Conservation (phyloP, 1,139 yeast genomes). For the Kluyveromyces sp. region DNA sequence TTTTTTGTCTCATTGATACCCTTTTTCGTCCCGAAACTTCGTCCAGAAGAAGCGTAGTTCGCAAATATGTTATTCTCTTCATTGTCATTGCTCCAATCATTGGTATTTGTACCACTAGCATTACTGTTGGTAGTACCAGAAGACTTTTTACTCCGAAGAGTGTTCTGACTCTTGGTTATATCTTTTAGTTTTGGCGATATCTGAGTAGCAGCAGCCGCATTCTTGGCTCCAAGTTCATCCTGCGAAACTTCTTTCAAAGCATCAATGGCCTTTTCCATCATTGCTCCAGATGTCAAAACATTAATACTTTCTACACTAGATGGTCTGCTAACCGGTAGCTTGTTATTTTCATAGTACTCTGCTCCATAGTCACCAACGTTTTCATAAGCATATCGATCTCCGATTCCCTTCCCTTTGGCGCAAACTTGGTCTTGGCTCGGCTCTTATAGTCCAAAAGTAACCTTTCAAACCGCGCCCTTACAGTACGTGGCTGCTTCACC, state of each 20-base stretch:
- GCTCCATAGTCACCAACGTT: conserved; percentile 1
- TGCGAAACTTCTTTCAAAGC: not conserved
- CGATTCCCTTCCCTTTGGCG: not conserved
- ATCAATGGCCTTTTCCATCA: conserved; percentile 3
- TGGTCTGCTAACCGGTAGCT: not conserved
- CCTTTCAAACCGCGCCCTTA: conserved; percentile 3
- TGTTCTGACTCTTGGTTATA: not conserved
- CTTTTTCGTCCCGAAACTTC: too few relatives aligned
- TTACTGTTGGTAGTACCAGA: not conserved
- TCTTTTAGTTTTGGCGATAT: not conserved
- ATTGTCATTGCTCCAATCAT: too few relatives aligned
- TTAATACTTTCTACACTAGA: not conserved
- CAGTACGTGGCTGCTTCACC: conserved; percentile 4
- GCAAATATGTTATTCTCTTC: too few relatives aligned
- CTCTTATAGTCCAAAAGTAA: conserved; percentile 3
- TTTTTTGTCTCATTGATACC: too few relatives aligned
- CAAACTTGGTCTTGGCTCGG: not conserved
- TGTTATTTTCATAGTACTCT: not conserved
- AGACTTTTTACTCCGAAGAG: not conserved
- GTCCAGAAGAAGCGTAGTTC: too few relatives aligned
- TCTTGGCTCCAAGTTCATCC: not conserved
- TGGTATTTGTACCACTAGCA: too few relatives aligned
- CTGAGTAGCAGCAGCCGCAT: not conserved
- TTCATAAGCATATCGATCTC: conserved; percentile 3
- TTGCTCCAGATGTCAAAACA: not conserved